These are phyloP conservation scores for Pulveroboletus ravenelii DNA, from an alignment of 768 basidiomycete species.

Conservation along the genomic window DNA sequence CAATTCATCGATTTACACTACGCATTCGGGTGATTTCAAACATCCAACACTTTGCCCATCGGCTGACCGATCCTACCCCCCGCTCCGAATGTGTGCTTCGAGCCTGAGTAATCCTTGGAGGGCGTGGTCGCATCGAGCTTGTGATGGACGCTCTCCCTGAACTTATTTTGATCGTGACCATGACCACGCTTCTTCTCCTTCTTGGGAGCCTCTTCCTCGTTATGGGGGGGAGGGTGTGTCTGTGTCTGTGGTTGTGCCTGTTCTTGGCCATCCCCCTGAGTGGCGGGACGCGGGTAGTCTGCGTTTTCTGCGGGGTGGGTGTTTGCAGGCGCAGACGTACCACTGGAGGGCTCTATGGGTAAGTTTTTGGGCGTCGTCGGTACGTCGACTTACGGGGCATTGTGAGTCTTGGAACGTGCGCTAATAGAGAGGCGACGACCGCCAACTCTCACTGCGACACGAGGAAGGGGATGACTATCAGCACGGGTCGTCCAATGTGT, in stretches of 20 bases:
- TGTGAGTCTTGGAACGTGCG: constrained; percentile 36
- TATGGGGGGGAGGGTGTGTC: constrained; percentile 32
- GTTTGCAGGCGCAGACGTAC: constrained; percentile 5
- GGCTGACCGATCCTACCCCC: constrained; percentile 57
- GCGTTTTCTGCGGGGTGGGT: constrained; percentile 20
- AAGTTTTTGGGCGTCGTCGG: no score
- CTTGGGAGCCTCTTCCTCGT: constrained; percentile 44
- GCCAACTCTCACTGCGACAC: constrained; percentile 37
- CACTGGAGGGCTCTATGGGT: not conserved
- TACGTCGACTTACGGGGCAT: constrained; percentile 25
- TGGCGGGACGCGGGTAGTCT: constrained; percentile 54
- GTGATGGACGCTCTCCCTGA: constrained; percentile 40
- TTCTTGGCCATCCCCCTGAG: constrained; percentile 34
- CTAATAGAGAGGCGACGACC: constrained; percentile 48
- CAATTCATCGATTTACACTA: not conserved
- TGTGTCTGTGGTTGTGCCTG: not conserved
- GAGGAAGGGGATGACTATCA: not conserved
- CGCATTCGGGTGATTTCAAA: constrained; percentile 24
- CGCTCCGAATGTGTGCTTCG: constrained; percentile 37
- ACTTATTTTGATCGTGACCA: constrained; percentile 40
- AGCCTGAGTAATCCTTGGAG: constrained; percentile 37
- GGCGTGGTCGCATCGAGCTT: constrained; percentile 49
- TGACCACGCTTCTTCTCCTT: constrained; percentile 46
- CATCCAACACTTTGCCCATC: constrained; percentile 38
- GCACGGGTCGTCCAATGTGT: not conserved